Base-by-base conservation (phyloP, 2,329 filamentous ascomycete species). In the Fonsecaea pugnacius region DNA sequence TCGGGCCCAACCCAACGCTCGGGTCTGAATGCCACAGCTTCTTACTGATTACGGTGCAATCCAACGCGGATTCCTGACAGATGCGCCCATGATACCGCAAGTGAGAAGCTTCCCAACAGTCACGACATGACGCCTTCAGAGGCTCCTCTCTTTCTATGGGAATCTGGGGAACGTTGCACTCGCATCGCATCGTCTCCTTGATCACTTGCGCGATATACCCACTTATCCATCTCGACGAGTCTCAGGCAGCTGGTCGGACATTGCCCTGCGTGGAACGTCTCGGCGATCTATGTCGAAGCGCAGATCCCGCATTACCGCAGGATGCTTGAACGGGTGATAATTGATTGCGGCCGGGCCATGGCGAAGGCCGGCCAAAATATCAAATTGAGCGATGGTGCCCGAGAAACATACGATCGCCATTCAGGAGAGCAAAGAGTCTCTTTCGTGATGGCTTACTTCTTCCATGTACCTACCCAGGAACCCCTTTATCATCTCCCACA, bases 281-380 rank as follows among this genome's bases (percentile, higher is more conserved):
- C 50, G 43, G 62, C 61, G 18, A 68, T 40, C 57, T 68, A 6
- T 6, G 6, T 30, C 66, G 8, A 33, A 33, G 14, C 50, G 24
- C 35, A 68, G 35, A 27, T 62, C 67, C 50, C 62, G 46, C 36
- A 67, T 38, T 16, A 43, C 0, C 7, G 2, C 24, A 2, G 87
- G 87, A 70, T 87, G 85, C 71, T 88, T 87, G 38, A 92, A 80
- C 3, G 92, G 77, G 74, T 87, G 88, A 76, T 92, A 93, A 71
- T 93, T 91, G 0, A 92, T 84, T 8, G 87, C 83, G 5, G 85
- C 84, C 0, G 92, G 5, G 85, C 84, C 0, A 92, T 81, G 4
- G 84, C 86, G 72, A 92, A 92, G 35, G 89, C 90, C 0, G 90
- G 89, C 90, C 0, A 90, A 92, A 0, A 90, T 93, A 75, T 94